Base-by-base conservation (phyloP, 441 rosid species). In the Erodium moschatum region DNA sequence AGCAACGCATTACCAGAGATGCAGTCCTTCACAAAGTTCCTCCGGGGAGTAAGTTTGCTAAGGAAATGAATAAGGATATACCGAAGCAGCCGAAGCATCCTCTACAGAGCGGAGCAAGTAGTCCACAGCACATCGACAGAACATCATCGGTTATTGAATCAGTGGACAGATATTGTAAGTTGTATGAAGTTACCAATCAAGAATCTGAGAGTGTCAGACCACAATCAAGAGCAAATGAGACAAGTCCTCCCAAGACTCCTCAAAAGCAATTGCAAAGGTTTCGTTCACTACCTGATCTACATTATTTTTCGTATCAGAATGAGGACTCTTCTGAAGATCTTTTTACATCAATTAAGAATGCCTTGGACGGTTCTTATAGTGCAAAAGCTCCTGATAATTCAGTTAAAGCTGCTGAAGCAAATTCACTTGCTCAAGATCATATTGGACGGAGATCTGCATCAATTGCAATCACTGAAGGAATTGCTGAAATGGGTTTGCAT, bases 1-100 rank as follows among this genome's bases (percentile, higher is more conserved):
- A 81, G 74, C 86, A 75, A 7, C 75, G 97, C 69, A 87, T 91
- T 29, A 74, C 90, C 33, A 87, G 83, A 91, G 96, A 93, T 70
- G 96, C 88, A 15, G 75, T 91, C 48, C 85, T 90, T 62, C 88
- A 90, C 79, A 89, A 85, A 79, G 79, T 93, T 7, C 98, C 98
- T 42, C 84, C 73, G 0, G 82, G 77, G 16, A 72, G 82, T 0
- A 78, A 75, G 2, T 77, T 85, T 44, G 81, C 89, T 3, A 80
- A 77, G 74, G 90, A 88, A 75, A 70, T 83, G 78, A 83, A 81
- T 56, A 64, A 69, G 19, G 81, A 87, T 29, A 65, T 74, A 64
- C 33, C 81, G 7, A 67, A 76, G 20, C 67, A 81, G 48, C 71
- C 74, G 46, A 85, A 74, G 70, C 76, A 72, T 6, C 68, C 31